A percentile compares a stretch with the other conserved stretches of the same genome.
phyloP scores from a whole-genome alignment of 495 filamentous ascomycete species.

The Xeromyces bisporus region DNA sequence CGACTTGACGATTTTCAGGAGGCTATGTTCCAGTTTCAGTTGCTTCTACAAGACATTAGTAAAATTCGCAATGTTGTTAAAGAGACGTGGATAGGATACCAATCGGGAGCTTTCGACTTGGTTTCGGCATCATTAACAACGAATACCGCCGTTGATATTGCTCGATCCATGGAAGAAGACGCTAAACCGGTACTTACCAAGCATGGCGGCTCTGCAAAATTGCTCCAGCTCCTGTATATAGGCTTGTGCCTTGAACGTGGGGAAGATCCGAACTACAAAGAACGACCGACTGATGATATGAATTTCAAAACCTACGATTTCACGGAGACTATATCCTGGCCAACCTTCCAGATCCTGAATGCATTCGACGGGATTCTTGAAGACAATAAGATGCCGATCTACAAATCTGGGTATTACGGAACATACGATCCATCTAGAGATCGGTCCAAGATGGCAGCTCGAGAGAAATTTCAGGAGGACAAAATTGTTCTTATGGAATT shows the following conservation, averaged over 20 bases:
- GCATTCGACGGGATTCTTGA: conserved; percentile 7
- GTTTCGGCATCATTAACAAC: conserved; percentile 19
- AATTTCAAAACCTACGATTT: conserved; percentile 18
- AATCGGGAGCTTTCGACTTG: conserved; percentile 13
- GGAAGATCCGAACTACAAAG: conserved; percentile 3
- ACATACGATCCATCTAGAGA: conserved; percentile 14
- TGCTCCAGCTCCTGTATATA: conserved; percentile 10
- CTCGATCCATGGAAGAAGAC: conserved; percentile 18
- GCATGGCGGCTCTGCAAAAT: conserved; percentile 7
- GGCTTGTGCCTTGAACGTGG: conserved; percentile 10
- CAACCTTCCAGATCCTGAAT: conserved; percentile 9
- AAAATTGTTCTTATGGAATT: conserved; percentile 12
- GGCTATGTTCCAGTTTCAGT: conserved; percentile 6
- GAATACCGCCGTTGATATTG: conserved; percentile 26
- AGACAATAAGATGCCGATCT: conserved; percentile 7
- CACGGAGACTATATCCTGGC: conserved; percentile 8
- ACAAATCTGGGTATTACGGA: conserved; percentile 14
- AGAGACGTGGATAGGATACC: conserved; percentile 10
- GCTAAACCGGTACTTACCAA: conserved; percentile 10
- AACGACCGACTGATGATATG: conserved; percentile 6
- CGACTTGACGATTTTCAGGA: conserved; percentile 8
- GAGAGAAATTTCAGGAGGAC: conserved; percentile 17
- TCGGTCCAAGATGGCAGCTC: conserved; percentile 10
- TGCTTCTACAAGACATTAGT: conserved; percentile 7
- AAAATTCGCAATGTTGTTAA: conserved; percentile 6